These are phyloP conservation scores for Pseudozyma hubeiensis DNA, from an alignment of 1,284 basidiomycete species.

Conservation along the genomic window DNA sequence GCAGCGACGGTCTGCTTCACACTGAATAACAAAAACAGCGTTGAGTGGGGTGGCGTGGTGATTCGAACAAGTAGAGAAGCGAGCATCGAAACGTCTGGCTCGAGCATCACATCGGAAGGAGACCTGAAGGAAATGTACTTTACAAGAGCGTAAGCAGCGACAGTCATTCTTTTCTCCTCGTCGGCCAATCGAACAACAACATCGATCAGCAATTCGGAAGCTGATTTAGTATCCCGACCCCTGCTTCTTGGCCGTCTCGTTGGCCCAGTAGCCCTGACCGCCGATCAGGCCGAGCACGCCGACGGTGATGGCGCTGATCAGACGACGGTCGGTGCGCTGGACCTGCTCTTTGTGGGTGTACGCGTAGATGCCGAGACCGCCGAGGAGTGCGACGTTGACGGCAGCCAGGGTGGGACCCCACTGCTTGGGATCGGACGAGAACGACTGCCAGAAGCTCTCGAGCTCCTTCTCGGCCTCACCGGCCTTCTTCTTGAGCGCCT, in stretches of 20 bases:
- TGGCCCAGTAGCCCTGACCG: slow-evolving; percentile 57
- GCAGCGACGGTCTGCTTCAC: no score
- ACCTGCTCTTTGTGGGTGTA: slow-evolving; percentile 64
- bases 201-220: neutral
- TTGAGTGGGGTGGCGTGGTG: neutral
- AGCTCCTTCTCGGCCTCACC: slow-evolving; percentile 60
- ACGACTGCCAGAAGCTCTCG: slow-evolving; percentile 54
- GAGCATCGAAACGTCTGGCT: neutral
- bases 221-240: neutral
- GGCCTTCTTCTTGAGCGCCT: slow-evolving; percentile 49
- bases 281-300: slow-evolving; percentile 62
- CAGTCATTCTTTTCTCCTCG: neutral
- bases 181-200: no score
- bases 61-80: slow-evolving; percentile 5
- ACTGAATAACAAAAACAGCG: neutral
- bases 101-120: neutral
- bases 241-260: slow-evolving; percentile 58
- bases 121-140: slow-evolving; percentile 6
- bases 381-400: slow-evolving; percentile 64
- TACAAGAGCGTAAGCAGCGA: slow-evolving; percentile 9
- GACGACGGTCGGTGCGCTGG: slow-evolving; percentile 54
- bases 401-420: slow-evolving; percentile 64
- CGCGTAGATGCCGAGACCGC: slow-evolving; percentile 63
- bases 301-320: slow-evolving; percentile 59
- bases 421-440: slow-evolving; percentile 62